phyloP scores from a whole-genome alignment of 441 rosid genomes.

The Omphalea diandra region DNA sequence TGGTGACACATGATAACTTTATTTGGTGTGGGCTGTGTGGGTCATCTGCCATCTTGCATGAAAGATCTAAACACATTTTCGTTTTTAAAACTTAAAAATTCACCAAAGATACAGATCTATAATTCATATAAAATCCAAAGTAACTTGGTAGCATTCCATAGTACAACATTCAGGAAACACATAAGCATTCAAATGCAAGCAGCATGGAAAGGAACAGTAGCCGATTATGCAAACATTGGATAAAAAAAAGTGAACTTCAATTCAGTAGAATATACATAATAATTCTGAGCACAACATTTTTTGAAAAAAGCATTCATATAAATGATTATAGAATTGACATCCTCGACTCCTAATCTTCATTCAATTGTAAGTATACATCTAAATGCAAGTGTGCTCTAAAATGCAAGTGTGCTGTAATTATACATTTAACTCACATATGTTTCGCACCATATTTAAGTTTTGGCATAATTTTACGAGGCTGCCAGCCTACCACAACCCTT shows the following conservation, averaged over 20 bases:
- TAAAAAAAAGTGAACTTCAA: too few species aligned
- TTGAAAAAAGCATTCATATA: neutral
- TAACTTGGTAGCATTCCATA: neutral
- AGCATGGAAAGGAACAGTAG: neutral
- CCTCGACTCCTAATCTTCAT: neutral
- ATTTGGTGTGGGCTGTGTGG: constrained; percentile 35
- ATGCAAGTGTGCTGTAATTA: too few species aligned
- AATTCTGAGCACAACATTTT: too few species aligned
- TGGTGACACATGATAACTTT: constrained; percentile 44
- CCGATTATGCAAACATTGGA: too few species aligned
- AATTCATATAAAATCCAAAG: constrained; percentile 15
- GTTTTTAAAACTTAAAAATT: constrained; percentile 4
- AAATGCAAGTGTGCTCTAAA: neutral
- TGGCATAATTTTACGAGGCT: too few species aligned
- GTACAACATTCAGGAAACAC: neutral
- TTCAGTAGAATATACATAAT: too few species aligned
- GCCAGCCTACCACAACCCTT: too few species aligned
- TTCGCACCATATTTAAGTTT: too few species aligned
- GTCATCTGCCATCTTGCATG: constrained; percentile 52
- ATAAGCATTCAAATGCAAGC: neutral
- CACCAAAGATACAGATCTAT: neutral
- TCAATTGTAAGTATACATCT: neutral
- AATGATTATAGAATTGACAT: neutral
- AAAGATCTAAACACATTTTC: constrained; percentile 9
- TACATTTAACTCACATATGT: too few species aligned